Base-by-base conservation (phyloP, 2,329 filamentous ascomycete species). In the Claviceps lovelessii region DNA sequence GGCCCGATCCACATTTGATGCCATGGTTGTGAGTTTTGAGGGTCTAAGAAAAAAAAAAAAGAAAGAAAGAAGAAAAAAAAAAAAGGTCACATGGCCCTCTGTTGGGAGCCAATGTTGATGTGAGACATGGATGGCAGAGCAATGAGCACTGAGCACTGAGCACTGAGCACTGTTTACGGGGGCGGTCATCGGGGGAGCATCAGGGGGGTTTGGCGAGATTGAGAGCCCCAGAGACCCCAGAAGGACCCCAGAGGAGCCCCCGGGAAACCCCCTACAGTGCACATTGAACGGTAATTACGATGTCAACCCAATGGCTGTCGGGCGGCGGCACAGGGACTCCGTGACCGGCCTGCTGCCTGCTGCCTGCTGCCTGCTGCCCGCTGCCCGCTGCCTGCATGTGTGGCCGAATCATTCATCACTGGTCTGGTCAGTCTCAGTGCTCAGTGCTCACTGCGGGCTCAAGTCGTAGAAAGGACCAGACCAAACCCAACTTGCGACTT, bases 201-300 rank as follows among this genome's bases (percentile, higher is more conserved):
- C 23, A 23, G 29, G 7, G 29, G 28, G 51, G 56, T 59, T 58
- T 60, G 57, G 60, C 60, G 59, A 61, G 50, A 61, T 60, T 58
- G 58, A 55, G 49, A 57, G 23, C 23, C 23, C 23, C 23, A 23
- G 23, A 23, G 23, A 23, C 23, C 23, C 56, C 53, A 52, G 29
- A 29, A 54, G 44, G 29, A 53, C 33, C 58, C 53, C 51, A 50
- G 51, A 53, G 11, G 10, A 29, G 42, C 50, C 54, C 56, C 57
- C 47, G 45, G 49, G 42, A n/a, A n/a, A 41, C 31, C 51, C 51
- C 48, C 10, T 11, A 15, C 23, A 23, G 23, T 23, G 23, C 23
- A 23, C 23, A 23, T 23, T 23, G 23, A 23, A 23, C 23, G 23
- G 23, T 23, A 23, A 23, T 23, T 23, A 23, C 23, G 23, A 23